Evolutionary conservation across 1,284 basidiomycete species (phyloP).

Genomic region (Tylopilus microsporus): DNA sequence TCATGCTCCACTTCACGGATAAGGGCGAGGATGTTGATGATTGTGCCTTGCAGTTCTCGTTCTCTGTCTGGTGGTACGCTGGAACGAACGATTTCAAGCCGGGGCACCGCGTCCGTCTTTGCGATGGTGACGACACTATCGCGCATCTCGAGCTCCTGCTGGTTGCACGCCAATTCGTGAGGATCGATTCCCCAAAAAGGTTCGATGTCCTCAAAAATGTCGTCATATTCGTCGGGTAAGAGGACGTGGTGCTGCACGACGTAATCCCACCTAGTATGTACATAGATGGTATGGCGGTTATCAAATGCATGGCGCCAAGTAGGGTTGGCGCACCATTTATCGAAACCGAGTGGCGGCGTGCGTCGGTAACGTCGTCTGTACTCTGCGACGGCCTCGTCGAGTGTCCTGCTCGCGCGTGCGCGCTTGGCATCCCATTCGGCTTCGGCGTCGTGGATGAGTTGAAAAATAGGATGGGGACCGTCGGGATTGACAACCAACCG

Average conservation of each 20-base stretch:
- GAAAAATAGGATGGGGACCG: slow-evolving; percentile 41
- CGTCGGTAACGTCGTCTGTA: slow-evolving; percentile 46
- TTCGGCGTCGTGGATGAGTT: slow-evolving; percentile 41
- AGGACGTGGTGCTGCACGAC: slow-evolving; percentile 50
- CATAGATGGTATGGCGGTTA: too few species aligned
- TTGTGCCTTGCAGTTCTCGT: neutral
- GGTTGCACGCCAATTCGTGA: slow-evolving; percentile 32
- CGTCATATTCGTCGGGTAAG: slow-evolving; percentile 57
- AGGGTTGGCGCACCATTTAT: too few species aligned
- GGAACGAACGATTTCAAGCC: slow-evolving; percentile 13
- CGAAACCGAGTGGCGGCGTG: neutral
- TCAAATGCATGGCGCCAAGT: too few species aligned
- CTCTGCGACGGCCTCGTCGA: slow-evolving; percentile 41
- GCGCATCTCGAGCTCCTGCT: too few species aligned
- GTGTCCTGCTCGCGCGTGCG: slow-evolving; percentile 40
- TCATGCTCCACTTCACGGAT: slow-evolving; percentile 21
- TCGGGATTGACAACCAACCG: slow-evolving; percentile 31
- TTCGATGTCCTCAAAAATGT: slow-evolving; percentile 50
- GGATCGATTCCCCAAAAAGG: slow-evolving; percentile 55
- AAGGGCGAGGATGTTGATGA: slow-evolving; percentile 18
- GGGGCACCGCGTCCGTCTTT: neutral
- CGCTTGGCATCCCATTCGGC: slow-evolving; percentile 39
- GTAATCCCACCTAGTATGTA: slow-evolving; percentile 49
- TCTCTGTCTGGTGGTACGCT: slow-evolving; percentile 4
- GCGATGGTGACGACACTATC: too few species aligned